phyloP scores from a whole-genome alignment of 1,284 basidiomycete genomes.

The Afroboletus lepidellus region DNA sequence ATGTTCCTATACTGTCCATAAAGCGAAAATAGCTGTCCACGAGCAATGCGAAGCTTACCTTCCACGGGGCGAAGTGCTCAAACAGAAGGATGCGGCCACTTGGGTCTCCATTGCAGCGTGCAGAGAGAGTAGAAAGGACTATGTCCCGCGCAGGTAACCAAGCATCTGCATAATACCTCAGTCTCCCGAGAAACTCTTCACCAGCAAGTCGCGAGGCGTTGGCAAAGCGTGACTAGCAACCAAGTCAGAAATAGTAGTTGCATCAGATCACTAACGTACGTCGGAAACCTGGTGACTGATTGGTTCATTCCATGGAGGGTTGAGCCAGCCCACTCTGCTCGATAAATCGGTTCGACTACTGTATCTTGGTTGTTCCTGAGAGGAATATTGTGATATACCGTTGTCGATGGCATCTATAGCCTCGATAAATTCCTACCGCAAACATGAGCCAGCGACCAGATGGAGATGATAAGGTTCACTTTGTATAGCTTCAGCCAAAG shows the following conservation, averaged over 20 bases:
- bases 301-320: conserved; percentile 90
- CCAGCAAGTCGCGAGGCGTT: conserved; percentile 85
- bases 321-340: conserved; percentile 76
- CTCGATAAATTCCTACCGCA: conserved; percentile 81
- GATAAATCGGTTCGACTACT: conserved; percentile 78
- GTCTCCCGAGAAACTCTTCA: conserved; percentile 78
- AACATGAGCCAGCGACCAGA: conserved; percentile 6
- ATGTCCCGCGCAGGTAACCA: conserved; percentile 94
- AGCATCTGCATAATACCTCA: conserved; percentile 83
- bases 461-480: conserved; percentile 33
- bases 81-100: conserved; percentile 82
- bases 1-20: conserved; percentile 66
- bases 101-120: conserved; percentile 64
- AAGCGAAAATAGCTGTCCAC: background rate
- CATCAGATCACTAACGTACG: conserved; percentile 40
- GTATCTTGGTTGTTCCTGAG: conserved; percentile 66
- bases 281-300: conserved; percentile 63
- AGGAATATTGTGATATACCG: conserved; percentile 79
- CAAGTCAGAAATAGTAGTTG: conserved; percentile 6
- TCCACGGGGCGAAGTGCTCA: conserved; percentile 84
- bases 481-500: conserved; percentile 92
- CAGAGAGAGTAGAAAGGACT: conserved; percentile 66
- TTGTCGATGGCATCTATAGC: conserved; percentile 96
- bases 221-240: conserved; percentile 64
- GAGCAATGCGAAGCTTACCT: conserved; percentile 43